phyloP scores from a whole-genome alignment of 768 basidiomycete species.

The Lactifluus subvellereus region DNA sequence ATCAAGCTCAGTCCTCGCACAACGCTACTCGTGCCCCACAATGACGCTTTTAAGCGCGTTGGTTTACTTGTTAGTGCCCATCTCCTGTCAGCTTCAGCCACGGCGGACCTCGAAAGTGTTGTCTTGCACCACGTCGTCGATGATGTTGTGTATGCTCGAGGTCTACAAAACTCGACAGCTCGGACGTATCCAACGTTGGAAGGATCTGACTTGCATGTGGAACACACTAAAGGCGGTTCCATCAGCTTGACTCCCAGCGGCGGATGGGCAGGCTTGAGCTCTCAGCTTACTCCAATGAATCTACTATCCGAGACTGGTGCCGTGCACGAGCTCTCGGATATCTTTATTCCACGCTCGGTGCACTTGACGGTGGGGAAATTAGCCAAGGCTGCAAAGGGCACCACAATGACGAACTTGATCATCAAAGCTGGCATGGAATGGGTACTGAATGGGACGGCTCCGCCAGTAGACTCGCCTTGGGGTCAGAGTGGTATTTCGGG shows the following conservation, averaged over 20 bases:
- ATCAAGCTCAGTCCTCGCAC: slow-evolving; percentile 61
- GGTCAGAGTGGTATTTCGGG: slow-evolving; percentile 43
- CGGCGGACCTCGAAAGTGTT: slow-evolving; percentile 74
- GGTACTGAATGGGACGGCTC: slow-evolving; percentile 80
- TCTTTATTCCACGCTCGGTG: slow-evolving; percentile 83
- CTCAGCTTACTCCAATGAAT: slow-evolving; percentile 53
- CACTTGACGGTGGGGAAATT: slow-evolving; percentile 86
- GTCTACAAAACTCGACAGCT: slow-evolving; percentile 56
- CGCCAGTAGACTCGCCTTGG: slow-evolving; percentile 67
- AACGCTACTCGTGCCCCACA: slow-evolving; percentile 83
- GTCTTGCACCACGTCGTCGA: slow-evolving; percentile 83
- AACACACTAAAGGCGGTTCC: slow-evolving; percentile 45
- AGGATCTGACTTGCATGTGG: slow-evolving; percentile 74
- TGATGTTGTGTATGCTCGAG: slow-evolving; percentile 64
- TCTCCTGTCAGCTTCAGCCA: slow-evolving; percentile 72
- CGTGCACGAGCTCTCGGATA: slow-evolving; percentile 80
- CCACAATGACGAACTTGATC: slow-evolving; percentile 82
- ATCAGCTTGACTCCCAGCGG: slow-evolving; percentile 58
- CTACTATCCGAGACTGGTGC: slow-evolving; percentile 84
- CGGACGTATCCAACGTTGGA: slow-evolving; percentile 78
- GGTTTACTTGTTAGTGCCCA: slow-evolving; percentile 83
- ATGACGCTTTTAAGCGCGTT: slow-evolving; percentile 81
- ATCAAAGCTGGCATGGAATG: slow-evolving; percentile 84
- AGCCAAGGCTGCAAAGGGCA: slow-evolving; percentile 80
- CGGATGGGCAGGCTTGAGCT: slow-evolving; percentile 69